Evolutionary conservation across 108 stramenopile species (phyloP).

Genomic region (Seminavis robusta): DNA sequence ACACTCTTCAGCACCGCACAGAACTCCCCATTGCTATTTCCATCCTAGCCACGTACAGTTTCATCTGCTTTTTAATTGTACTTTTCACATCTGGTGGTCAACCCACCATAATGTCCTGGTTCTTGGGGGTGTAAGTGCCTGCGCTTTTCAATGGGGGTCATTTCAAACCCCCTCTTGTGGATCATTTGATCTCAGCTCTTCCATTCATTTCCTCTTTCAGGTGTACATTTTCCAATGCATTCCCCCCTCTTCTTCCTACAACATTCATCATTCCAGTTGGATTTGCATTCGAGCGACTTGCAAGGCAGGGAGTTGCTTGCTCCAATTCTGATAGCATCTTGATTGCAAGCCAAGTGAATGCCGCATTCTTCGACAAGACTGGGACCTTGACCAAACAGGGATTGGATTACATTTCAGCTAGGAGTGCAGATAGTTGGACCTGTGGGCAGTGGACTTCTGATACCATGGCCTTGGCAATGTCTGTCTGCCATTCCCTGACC

Average conservation of each 20-base stretch:
- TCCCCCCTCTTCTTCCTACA: slow-evolving; percentile 61
- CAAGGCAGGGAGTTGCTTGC: slow-evolving; percentile 51
- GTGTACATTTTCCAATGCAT: no score
- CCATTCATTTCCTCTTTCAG: no score
- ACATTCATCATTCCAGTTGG: slow-evolving; percentile 66
- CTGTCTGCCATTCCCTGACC: slow-evolving; percentile 53
- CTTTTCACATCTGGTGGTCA: slow-evolving; percentile 29
- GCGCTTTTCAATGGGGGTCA: no score
- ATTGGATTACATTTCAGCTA: slow-evolving; percentile 42
- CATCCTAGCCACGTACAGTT: slow-evolving; percentile 36
- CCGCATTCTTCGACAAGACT: slow-evolving; percentile 85
- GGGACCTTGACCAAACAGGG: slow-evolving; percentile 74
- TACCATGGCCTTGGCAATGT: slow-evolving; percentile 33
- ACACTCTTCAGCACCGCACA: slow-evolving; percentile 51
- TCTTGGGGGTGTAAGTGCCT: slow-evolving; percentile 42
- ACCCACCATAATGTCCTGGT: slow-evolving; percentile 28
- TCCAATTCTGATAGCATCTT: slow-evolving; percentile 65
- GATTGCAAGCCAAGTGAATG: slow-evolving; percentile 72
- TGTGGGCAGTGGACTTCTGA: no score
- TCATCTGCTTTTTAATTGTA: slow-evolving; percentile 31
- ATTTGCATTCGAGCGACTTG: slow-evolving; percentile 52
- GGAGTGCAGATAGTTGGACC: slow-evolving; percentile 3
- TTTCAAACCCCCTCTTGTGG: no score
- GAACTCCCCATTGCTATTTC: slow-evolving; percentile 44
- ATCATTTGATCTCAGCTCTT: no score